Percentiles rank a stretch among this genome's conserved stretches.
These are phyloP conservation scores for Pseudonitzschia multistriata DNA, from an alignment of 108 stramenopile genomes.

Conservation along the genomic window DNA sequence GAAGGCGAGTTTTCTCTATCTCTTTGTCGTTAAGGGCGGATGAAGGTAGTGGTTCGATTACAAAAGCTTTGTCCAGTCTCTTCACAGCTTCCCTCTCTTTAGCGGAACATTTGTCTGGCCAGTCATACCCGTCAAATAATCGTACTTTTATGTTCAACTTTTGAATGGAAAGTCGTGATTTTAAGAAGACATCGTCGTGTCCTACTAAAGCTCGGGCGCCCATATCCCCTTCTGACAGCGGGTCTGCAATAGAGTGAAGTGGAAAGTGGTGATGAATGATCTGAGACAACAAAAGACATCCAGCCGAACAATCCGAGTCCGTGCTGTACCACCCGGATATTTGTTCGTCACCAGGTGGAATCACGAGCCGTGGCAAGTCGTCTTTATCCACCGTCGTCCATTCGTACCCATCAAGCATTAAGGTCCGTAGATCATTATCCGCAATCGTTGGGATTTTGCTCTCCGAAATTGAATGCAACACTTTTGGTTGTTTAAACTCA, in stretches of 20 bases:
- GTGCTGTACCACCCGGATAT: slow-evolving; percentile 58
- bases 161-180: slow-evolving; percentile 55
- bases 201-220: slow-evolving; percentile 54
- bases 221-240: slow-evolving; percentile 57
- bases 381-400: slow-evolving; percentile 77
- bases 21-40: slow-evolving; percentile 8
- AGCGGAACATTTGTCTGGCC: slow-evolving; percentile 40
- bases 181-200: slow-evolving; percentile 35
- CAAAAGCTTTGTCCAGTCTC: slow-evolving; percentile 29
- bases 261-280: slow-evolving; percentile 76
- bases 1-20: not conserved
- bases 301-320: not conserved
- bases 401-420: slow-evolving; percentile 65
- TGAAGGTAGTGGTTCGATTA: slow-evolving; percentile 42
- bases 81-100: slow-evolving; percentile 15
- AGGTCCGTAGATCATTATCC: not conserved
- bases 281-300: not conserved
- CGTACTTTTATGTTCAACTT: slow-evolving; percentile 58
- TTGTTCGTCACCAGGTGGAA: slow-evolving; percentile 71
- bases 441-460: not conserved
- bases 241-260: slow-evolving; percentile 50
- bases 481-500: not conserved
- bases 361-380: slow-evolving; percentile 30
- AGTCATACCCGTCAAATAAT: slow-evolving; percentile 83
- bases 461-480: not conserved